Evolutionary conservation across 805 yeast species (phyloP).

Genomic region (Kazachstania taianensis): DNA sequence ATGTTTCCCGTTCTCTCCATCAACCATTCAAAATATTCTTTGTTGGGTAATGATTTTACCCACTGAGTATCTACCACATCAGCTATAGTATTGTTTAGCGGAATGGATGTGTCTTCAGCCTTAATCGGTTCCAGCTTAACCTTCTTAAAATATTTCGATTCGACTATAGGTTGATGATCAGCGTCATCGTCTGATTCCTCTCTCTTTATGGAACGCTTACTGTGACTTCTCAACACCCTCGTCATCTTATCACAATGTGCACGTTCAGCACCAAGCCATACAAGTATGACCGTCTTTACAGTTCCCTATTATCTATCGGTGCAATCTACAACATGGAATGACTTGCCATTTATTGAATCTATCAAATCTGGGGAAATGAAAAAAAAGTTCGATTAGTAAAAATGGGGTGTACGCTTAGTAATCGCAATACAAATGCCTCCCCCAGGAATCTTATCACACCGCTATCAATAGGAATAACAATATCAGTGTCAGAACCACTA

Average conservation of each 20-base stretch:
- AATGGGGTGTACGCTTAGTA: no score
- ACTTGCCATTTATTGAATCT: neutral
- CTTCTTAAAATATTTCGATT: conserved; percentile 18
- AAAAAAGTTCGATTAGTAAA: no score
- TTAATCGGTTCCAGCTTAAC: neutral
- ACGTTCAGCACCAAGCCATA: no score
- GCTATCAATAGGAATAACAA: conserved; percentile 36
- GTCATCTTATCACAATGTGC: no score
- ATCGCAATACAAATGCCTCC: no score
- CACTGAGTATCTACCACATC: conserved; percentile 16
- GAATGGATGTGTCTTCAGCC: neutral
- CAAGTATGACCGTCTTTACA: no score
- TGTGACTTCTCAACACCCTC: neutral
- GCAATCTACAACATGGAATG: no score
- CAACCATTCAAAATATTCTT: conserved; percentile 22
- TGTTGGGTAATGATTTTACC: conserved; percentile 21
- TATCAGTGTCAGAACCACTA: conserved; percentile 34
- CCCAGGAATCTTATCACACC: neutral
- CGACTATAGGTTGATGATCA: no score
- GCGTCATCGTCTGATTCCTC: neutral
- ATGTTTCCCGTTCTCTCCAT: conserved; percentile 19
- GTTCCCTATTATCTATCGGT: no score
- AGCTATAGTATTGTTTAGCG: neutral
- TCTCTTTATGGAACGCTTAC: neutral
- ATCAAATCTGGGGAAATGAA: neutral